Evolutionary conservation across 805 yeast genomes (phyloP).

Genomic region (Middelhovenomyces tepae): DNA sequence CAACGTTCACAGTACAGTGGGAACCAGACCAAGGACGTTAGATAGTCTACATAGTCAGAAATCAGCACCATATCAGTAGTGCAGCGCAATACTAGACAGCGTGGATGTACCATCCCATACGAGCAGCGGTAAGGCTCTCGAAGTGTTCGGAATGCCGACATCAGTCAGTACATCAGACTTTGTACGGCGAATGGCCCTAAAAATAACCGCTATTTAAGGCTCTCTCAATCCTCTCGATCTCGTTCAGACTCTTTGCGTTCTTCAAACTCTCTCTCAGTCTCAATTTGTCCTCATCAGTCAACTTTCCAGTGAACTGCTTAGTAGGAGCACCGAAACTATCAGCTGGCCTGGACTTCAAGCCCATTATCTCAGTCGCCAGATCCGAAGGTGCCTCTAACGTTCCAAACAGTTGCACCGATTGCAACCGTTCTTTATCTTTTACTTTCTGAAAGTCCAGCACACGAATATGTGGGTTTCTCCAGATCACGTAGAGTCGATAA

Average conservation of each 20-base stretch:
- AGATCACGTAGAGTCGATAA: slow-evolving; percentile 53
- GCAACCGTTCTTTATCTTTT: slow-evolving; percentile 42
- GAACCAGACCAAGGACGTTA: too few relatives aligned
- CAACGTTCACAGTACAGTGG: too few relatives aligned
- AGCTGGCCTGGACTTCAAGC: slow-evolving; percentile 5
- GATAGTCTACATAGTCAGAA: too few relatives aligned
- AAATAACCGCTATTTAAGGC: slow-evolving; percentile 36
- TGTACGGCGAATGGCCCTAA: too few relatives aligned
- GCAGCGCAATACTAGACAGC: too few relatives aligned
- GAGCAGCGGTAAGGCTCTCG: too few relatives aligned
- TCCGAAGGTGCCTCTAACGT: slow-evolving; percentile 22
- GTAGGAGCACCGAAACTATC: slow-evolving; percentile 19
- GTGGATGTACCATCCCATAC: too few relatives aligned
- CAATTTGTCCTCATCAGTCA: slow-evolving; percentile 46
- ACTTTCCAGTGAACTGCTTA: slow-evolving; percentile 33
- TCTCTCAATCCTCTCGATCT: slow-evolving; percentile 62
- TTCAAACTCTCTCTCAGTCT: slow-evolving; percentile 45
- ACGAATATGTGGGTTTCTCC: slow-evolving; percentile 53
- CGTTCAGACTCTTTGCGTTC: slow-evolving; percentile 61
- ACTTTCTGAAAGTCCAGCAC: slow-evolving; percentile 64
- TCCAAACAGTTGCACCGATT: slow-evolving; percentile 40
- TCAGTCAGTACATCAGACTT: too few relatives aligned
- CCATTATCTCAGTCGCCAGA: slow-evolving; percentile 26
- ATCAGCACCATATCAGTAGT: too few relatives aligned
- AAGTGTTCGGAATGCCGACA: too few relatives aligned